Evolutionary conservation across 192 early-diverging fungal species (phyloP).

Genomic region (Backusella circina): DNA sequence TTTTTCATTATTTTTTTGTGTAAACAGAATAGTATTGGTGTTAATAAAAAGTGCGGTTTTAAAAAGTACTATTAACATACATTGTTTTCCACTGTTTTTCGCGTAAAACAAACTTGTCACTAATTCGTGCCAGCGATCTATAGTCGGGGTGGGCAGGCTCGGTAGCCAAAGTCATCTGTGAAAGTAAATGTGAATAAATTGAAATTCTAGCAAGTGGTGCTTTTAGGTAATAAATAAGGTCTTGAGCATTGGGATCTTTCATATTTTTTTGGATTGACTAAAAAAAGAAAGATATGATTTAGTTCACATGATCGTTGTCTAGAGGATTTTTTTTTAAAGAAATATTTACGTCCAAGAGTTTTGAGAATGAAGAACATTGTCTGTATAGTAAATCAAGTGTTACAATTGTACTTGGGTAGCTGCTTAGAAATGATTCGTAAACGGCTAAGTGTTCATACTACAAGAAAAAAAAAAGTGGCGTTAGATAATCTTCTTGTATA

Average conservation of each 20-base stretch:
- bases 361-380: not conserved
- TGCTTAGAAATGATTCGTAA: slow-evolving; percentile 4
- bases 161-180: not conserved
- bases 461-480: not conserved
- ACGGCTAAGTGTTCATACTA: slow-evolving; percentile 1
- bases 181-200: not conserved
- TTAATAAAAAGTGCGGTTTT: not conserved
- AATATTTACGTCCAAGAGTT: not conserved
- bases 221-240: not conserved
- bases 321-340: not conserved
- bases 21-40: not conserved
- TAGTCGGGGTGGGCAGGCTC: slow-evolving; percentile 3
- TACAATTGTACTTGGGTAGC: not conserved
- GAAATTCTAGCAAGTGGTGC: not conserved
- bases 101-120: not conserved
- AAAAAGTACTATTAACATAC: not conserved
- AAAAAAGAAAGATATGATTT: not conserved
- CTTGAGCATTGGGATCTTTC: not conserved
- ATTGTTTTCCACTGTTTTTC: slow-evolving; percentile 3
- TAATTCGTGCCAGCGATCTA: not conserved
- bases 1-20: no score
- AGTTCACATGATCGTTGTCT: not conserved
- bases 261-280: not conserved
- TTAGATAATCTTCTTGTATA: not conserved
- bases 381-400: slow-evolving; percentile 8